Evolutionary conservation across 2,329 filamentous ascomycete species (phyloP), one percentile per base, ranked within the genome.

Genomic region (Diaporthe capsici): DNA sequence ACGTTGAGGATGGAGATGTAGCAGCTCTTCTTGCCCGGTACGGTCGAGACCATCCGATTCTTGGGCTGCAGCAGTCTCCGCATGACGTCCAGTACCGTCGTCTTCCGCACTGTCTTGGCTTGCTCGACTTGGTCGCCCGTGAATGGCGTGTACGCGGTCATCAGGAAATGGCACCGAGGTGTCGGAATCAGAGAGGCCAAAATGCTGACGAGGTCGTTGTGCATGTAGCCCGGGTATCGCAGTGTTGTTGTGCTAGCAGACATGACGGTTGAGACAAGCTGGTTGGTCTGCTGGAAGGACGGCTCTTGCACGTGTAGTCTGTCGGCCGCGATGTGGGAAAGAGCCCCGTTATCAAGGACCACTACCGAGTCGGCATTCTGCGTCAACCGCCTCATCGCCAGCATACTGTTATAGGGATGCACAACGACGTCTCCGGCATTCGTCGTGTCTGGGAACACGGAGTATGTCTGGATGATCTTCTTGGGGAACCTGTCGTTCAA

Each of bases 1-100:
- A 99, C 98, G 85, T 99, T 98, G 78, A 99, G 89, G 80, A 99
- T 98, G 65, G 95, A 98, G 82, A 99, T 98, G 87, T 99, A 99
- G 87, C 97, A 99, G 86, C 95, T 98, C 87, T 95, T 97, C 87
- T 98, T 98, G 81, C 94, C 94, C 1, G 96, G 96, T 74, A 95
- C 94, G 31, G 97, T 98, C 34, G 96, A 98, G 61, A 99, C 97
- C 97, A 99, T 99, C 83, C 97, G 93, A 85, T 99, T 99, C 89
- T 99, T 99, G 53, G 97, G 97, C 85, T 99, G 97, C 75, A 99
- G 88, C 34, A 99, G 88, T 76, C 97, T 91, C 75, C 97, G 92
- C 97, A 99, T 99, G 77, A 99, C 97, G 83, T 99, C 97, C 55
- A 99, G 86, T 12, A 99, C 97, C 1, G 97, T 99, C 3, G 97